phyloP scores from a whole-genome alignment of 2,329 filamentous ascomycete species.

The Ascocoryne sarcoides region DNA sequence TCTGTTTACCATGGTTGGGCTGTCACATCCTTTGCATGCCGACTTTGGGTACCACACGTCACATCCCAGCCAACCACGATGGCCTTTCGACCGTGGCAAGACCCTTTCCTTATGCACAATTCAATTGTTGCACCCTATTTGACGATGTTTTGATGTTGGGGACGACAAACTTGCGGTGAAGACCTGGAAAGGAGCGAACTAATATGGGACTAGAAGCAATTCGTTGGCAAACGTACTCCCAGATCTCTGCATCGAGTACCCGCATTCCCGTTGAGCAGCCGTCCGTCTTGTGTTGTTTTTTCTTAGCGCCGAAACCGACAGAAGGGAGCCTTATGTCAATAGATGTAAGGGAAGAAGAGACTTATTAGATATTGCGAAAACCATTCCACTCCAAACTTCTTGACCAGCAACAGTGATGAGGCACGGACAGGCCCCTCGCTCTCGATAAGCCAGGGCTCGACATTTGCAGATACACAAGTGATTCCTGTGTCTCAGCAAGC shows the following conservation, averaged over 20 bases:
- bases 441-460: neutral
- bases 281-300: neutral
- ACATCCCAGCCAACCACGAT: neutral
- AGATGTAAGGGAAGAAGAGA: neutral
- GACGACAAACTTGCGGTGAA: slow-evolving; percentile 21
- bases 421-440: neutral
- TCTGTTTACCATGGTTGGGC: neutral
- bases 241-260: neutral
- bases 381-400: too few species aligned
- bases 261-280: neutral
- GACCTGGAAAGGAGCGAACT: slow-evolving; percentile 6
- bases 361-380: neutral
- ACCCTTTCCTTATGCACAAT: slow-evolving; percentile 14
- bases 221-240: neutral
- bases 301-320: neutral
- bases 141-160: slow-evolving; percentile 8
- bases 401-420: neutral
- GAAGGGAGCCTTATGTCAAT: neutral
- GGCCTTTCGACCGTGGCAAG: neutral
- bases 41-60: slow-evolving; percentile 2
- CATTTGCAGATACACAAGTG: neutral
- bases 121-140: slow-evolving; percentile 16
- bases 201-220: slow-evolving; percentile 4
- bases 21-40: slow-evolving; percentile 1
- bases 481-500: slow-evolving; percentile 6